Evolutionary conservation across 305 asterid species (phyloP), one percentile per base, ranked within the genome.

Genomic region (Euphrasia arctica): DNA sequence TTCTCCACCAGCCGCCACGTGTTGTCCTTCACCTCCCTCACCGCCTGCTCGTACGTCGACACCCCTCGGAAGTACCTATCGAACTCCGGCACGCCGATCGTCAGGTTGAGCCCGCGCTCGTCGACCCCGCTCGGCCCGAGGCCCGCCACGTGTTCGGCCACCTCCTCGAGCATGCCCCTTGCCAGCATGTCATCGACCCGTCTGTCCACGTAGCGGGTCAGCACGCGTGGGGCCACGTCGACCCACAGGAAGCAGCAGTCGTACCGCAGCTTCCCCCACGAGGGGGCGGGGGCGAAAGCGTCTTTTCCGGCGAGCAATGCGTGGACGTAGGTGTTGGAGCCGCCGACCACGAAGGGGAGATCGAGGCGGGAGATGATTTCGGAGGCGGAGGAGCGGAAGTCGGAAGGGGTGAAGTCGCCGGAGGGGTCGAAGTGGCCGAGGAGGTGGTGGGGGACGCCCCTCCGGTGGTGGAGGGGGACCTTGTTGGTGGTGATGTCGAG

Each of bases 31-130:
- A 92, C 75, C n/a, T 75, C 80, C 78, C 66, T 65, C 62, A 84
- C 95, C 1, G 95, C 94, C 9, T 74, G 88, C 48, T 71, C 87
- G 75, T 84, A 90, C 75, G 28, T 61, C 61, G 4, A 62, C 42
- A 10, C 13, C 31, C 61, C 34, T 11, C 18, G 58, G 43, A 85
- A 87, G 66, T 85, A 84, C 6, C 49, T 64, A 66, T 78, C 82
- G 63, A 92, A 84, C 74, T 92, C 98, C 1, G 96, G 94, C 43
- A 92, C 94, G 0, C 98, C 98, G 15, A 92, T 90, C 51, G 98
- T 96, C 72, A 76, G 80, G 39, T 62, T 75, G 75, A 90, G 15
- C 70, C 98, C 97, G 65, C 67, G 5, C 13, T 12, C 59, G 7
- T 74, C 70, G 73, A 54, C 72, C 3, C 84, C 65, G 28, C 76